Base-by-base conservation (phyloP, 1,284 basidiomycete species). In the Tylopilus sp. region DNA sequence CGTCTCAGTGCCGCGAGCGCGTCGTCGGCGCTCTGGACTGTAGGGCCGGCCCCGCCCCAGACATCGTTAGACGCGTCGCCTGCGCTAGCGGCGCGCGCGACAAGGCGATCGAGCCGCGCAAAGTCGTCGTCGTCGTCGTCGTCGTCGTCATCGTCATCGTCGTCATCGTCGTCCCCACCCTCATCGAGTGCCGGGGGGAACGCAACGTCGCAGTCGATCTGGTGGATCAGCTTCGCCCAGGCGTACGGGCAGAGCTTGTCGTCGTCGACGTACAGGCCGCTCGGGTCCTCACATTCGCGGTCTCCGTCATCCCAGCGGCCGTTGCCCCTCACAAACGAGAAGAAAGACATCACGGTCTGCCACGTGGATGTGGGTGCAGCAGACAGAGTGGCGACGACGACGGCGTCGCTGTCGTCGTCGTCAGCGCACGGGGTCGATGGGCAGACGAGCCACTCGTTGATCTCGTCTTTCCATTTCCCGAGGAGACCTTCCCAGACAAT, bases 401-500 rank as follows among this genome's bases (percentile, higher is more conserved):
- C n/a, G n/a, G n/a, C n/a, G n/a, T n/a, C n/a, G n/a, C n/a, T n/a
- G n/a, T n/a, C n/a, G n/a, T n/a, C 21, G 21, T 23, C 21, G 21
- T 23, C 21, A 6, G 21, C 21, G 21, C 21, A 23, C 21, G 21
- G 21, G 21, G 21, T 3, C 21, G 21, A 6, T 23, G 21, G 21
- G 64, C 91, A 94, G 3, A 62, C 55, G 28, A 89, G 67, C 91
- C 90, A 94, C 4, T 61, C 55, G 1, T 77, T 62, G 16, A 78
- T 54, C 31, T 88, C 79, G 49, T 74, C 69, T 10, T 72, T 65
- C 83, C 88, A 93, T 59, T 76, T 74, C 18, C 75, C 71, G 21
- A 84, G 69, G 33, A 92, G 68, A 28, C 92, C 93, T 61, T 97
- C 91, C 75, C 79, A 82, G 62, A 94, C 80, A 55, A 96, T 82